Evolutionary conservation across 1,139 yeast genomes (phyloP).

Genomic region (Torulaspora globosa): DNA sequence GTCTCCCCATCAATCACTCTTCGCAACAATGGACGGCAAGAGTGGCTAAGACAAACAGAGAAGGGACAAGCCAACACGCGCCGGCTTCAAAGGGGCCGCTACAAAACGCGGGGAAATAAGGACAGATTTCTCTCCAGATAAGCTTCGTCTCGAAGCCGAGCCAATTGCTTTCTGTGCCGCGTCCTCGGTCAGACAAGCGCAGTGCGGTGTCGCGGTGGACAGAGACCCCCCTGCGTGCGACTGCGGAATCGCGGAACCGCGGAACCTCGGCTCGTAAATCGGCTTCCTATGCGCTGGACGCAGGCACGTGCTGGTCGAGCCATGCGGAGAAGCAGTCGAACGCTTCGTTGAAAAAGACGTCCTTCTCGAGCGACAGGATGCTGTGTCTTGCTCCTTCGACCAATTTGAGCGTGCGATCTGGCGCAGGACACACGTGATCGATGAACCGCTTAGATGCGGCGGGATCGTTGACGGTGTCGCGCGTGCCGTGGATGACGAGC

Average conservation of each 20-base stretch:
- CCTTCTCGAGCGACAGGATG: slow-evolving; percentile 33
- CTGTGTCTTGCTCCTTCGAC: slow-evolving; percentile 40
- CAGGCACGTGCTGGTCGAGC: slow-evolving; percentile 16
- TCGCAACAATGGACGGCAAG: background rate
- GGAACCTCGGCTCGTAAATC: background rate
- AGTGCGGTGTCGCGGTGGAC: too few relatives aligned
- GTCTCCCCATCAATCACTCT: background rate
- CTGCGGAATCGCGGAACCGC: too few relatives aligned
- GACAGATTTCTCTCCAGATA: background rate
- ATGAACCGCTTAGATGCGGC: slow-evolving; percentile 51
- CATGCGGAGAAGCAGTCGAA: slow-evolving; percentile 25
- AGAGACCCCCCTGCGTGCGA: too few relatives aligned
- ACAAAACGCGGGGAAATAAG: background rate
- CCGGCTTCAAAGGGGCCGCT: background rate
- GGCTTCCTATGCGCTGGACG: background rate
- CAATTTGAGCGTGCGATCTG: slow-evolving; percentile 37
- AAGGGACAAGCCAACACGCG: too few relatives aligned
- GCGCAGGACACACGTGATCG: slow-evolving; percentile 28
- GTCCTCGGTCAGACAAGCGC: too few relatives aligned
- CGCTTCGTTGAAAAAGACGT: slow-evolving; percentile 22
- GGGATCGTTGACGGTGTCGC: slow-evolving; percentile 53
- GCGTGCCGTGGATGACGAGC: slow-evolving; percentile 52
- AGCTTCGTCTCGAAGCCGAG: background rate
- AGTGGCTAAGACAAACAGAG: too few relatives aligned
- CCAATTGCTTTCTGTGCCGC: background rate